These are phyloP conservation scores for Thamnidium elegans DNA, from an alignment of 192 early-diverging fungal species.

Conservation along the genomic window DNA sequence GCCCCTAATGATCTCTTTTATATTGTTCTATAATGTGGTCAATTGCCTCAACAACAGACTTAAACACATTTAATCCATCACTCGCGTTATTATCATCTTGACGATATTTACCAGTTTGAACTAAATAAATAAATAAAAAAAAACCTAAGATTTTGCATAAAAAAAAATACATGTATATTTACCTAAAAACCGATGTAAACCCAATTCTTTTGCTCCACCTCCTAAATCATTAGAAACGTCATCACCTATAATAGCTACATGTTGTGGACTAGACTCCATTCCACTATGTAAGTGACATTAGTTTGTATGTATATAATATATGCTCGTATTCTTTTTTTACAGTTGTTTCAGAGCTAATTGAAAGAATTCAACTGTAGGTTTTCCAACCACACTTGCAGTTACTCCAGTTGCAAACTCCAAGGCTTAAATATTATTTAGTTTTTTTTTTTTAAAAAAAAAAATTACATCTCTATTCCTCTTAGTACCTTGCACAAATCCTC, in stretches of 20 bases:
- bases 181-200: slow-evolving; percentile 57
- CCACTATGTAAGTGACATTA: slow-evolving; percentile 5
- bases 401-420: slow-evolving; percentile 75
- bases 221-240: slow-evolving; percentile 81
- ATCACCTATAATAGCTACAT: slow-evolving; percentile 86
- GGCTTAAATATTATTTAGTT: slow-evolving; percentile 32
- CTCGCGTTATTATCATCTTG: slow-evolving; percentile 64
- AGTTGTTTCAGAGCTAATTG: slow-evolving; percentile 73
- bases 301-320: neutral
- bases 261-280: slow-evolving; percentile 38
- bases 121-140: slow-evolving; percentile 27
- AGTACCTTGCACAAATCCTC: slow-evolving; percentile 73
- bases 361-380: slow-evolving; percentile 76
- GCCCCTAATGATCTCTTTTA: too few relatives aligned
- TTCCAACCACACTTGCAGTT: slow-evolving; percentile 73
- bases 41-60: slow-evolving; percentile 65
- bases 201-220: slow-evolving; percentile 71
- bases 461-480: neutral
- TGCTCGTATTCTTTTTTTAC: slow-evolving; percentile 20
- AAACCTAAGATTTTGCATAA: too few relatives aligned
- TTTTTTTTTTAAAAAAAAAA: too few relatives aligned
- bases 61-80: slow-evolving; percentile 44
- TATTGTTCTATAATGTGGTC: slow-evolving; percentile 47
- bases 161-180: neutral
- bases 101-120: slow-evolving; percentile 84